Evolutionary conservation across 192 early-diverging fungal genomes (phyloP).

Genomic region (Podochytrium sp.): DNA sequence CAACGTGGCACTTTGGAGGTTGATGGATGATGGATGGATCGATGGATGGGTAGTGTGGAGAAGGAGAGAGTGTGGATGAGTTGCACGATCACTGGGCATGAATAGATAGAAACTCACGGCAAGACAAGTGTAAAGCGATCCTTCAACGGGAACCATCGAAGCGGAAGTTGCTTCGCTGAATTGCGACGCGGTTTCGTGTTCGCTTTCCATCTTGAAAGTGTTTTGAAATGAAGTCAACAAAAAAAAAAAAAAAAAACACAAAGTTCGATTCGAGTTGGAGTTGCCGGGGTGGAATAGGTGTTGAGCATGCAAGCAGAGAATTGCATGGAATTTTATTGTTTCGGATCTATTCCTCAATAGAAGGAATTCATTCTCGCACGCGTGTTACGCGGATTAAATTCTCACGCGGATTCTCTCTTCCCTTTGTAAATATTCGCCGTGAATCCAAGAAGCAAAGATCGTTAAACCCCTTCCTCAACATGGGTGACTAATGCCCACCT

Average conservation of each 20-base stretch:
- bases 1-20: constrained; percentile 77
- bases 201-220: background rate
- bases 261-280: constrained; percentile 52
- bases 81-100: background rate
- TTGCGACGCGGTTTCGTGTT: constrained; percentile 50
- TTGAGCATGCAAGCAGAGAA: too few relatives aligned
- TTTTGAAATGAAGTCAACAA: background rate
- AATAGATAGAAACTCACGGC: constrained; percentile 27
- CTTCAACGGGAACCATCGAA: constrained; percentile 5
- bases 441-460: too few relatives aligned
- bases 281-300: constrained; percentile 27
- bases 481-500: too few relatives aligned
- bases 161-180: constrained; percentile 44
- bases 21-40: background rate
- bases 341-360: too few relatives aligned
- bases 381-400: too few relatives aligned
- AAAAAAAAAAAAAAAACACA: constrained; percentile 20
- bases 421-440: too few relatives aligned
- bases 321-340: too few relatives aligned
- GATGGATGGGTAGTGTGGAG: background rate
- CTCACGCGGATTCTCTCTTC: too few relatives aligned
- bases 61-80: background rate
- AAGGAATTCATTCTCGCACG: too few relatives aligned
- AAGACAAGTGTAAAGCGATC: constrained; percentile 48
- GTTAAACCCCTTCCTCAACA: too few relatives aligned